Conservation (phyloP, 169 alveolate species). For the Theileria annulata region DNA sequence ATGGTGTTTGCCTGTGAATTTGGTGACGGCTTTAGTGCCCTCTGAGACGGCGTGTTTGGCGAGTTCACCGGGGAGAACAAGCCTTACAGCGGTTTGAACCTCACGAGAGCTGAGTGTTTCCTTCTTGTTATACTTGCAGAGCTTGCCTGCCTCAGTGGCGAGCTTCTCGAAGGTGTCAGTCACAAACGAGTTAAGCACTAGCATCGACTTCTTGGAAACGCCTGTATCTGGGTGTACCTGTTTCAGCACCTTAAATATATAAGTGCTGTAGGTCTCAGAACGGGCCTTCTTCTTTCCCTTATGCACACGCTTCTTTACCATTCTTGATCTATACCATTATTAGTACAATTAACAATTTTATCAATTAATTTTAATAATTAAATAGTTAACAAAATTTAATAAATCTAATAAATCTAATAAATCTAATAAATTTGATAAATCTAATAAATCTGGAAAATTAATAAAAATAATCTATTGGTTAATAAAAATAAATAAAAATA, state of each 20-base stretch:
- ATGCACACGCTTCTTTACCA: constrained; percentile 62
- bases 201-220: constrained; percentile 93
- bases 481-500: too few relatives aligned
- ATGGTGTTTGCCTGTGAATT: constrained; percentile 88
- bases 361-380: too few relatives aligned
- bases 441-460: too few relatives aligned
- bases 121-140: constrained; percentile 92
- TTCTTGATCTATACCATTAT: constrained; percentile 48
- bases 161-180: constrained; percentile 94
- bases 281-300: constrained; percentile 72
- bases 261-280: constrained; percentile 73
- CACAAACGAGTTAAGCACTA: constrained; percentile 94
- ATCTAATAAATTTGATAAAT: too few relatives aligned
- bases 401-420: too few relatives aligned
- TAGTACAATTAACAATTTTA: too few relatives aligned
- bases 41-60: constrained; percentile 99
- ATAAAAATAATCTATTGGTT: too few relatives aligned
- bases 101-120: constrained; percentile 96
- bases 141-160: constrained; percentile 94
- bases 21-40: constrained; percentile 99
- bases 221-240: constrained; percentile 98
- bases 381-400: too few relatives aligned
- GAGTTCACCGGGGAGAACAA: constrained; percentile 99
- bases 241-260: constrained; percentile 91
- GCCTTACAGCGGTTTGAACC: constrained; percentile 98